These are phyloP conservation scores for Pulveroboletus ravenelii DNA, from an alignment of 768 basidiomycete species.

Conservation along the genomic window DNA sequence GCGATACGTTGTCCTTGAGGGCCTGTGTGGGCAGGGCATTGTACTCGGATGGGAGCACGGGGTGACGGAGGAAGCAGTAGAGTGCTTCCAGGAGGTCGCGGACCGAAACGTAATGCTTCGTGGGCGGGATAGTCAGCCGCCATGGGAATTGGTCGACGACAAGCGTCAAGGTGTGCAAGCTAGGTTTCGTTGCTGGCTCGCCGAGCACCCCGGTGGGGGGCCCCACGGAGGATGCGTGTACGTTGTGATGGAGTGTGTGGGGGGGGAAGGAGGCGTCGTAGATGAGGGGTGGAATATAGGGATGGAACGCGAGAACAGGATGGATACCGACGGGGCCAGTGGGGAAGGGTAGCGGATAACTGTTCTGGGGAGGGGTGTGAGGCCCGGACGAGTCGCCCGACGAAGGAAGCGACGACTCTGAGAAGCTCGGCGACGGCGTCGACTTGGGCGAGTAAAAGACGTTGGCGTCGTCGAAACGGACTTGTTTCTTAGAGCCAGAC, in stretches of 20 bases:
- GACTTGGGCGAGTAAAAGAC: constrained; percentile 29
- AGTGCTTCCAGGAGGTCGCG: constrained; percentile 47
- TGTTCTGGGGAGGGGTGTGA: constrained; percentile 27
- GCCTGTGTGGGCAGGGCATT: constrained; percentile 28
- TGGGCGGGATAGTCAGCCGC: constrained; percentile 29
- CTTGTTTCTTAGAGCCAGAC: constrained; percentile 22
- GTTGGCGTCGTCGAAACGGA: constrained; percentile 32
- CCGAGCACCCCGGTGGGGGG: constrained; percentile 23
- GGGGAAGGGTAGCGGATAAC: constrained; percentile 20
- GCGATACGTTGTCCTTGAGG: constrained; percentile 33
- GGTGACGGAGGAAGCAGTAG: constrained; percentile 39
- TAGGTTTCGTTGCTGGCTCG: constrained; percentile 30
- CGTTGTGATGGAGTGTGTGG: constrained; percentile 18
- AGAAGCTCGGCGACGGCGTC: constrained; percentile 23
- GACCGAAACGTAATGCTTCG: constrained; percentile 34
- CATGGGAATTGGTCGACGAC: constrained; percentile 32
- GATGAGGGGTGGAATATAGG: constrained; percentile 16
- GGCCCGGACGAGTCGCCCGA: constrained; percentile 28
- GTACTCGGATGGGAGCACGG: constrained; percentile 40
- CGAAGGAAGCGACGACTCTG: constrained; percentile 30
- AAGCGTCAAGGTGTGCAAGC: constrained; percentile 28
- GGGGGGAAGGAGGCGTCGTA: constrained; percentile 22
- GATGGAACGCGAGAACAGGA: constrained; percentile 29
- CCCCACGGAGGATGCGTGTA: constrained; percentile 22
- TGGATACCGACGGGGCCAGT: constrained; percentile 28